Conservation (phyloP, 1,284 basidiomycete species). For the Gomphus bonarii region DNA sequence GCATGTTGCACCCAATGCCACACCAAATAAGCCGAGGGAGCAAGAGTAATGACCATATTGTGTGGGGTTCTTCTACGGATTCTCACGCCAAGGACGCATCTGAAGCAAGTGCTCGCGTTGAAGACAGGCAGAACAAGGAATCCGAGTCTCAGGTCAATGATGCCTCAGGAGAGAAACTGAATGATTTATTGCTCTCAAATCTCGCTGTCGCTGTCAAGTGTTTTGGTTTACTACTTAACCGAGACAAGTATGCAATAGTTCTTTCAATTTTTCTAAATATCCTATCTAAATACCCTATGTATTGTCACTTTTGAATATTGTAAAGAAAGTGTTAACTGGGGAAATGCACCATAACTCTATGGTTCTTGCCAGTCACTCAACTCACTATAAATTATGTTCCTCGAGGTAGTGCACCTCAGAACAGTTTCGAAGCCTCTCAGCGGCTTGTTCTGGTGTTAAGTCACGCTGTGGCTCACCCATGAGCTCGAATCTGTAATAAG, state of each 20-base stretch:
- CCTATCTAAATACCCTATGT: too few relatives aligned
- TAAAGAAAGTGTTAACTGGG: too few relatives aligned
- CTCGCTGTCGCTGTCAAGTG: too few relatives aligned
- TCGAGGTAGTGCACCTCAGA: conserved; percentile 43
- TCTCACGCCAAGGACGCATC: background rate
- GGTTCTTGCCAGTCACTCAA: too few relatives aligned
- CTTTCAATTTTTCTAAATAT: too few relatives aligned
- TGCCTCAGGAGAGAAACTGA: background rate
- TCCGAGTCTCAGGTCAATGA: conserved; percentile 2
- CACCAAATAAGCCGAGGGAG: background rate
- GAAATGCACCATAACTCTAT: too few relatives aligned
- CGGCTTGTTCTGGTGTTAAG: conserved; percentile 86
- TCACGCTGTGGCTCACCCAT: conserved; percentile 91
- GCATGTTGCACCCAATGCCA: conserved; percentile 19
- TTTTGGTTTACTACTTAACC: too few relatives aligned
- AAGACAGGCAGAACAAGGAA: background rate
- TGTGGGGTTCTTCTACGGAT: background rate
- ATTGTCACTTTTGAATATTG: too few relatives aligned
- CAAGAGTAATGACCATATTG: too few relatives aligned
- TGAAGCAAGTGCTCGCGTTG: background rate
- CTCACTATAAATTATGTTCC: background rate
- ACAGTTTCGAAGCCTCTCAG: conserved; percentile 46
- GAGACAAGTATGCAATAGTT: too few relatives aligned
- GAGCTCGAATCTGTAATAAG: conserved; percentile 64
- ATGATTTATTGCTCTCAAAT: background rate